Evolutionary conservation across 306 rosid species (phyloP), one percentile per base, ranked within the genome.

Genomic region (Hippophae gyantsensis): DNA sequence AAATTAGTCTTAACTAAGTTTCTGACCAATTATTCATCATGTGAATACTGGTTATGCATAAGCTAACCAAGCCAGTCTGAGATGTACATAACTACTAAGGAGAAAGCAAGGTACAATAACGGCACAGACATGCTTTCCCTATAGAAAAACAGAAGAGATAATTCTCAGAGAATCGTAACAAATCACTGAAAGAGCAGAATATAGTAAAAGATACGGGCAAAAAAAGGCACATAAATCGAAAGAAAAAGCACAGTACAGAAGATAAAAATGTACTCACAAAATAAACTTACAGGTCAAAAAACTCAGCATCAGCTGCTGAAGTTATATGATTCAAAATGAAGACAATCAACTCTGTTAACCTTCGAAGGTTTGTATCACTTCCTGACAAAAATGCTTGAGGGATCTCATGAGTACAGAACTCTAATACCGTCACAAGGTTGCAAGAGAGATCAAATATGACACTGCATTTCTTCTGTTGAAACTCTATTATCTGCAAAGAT

Each of bases 381-480:
- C 95, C 96, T 66, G 70, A 74, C 69, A 92, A 67, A 70, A 92
- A 92, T 73, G 94, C 89, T 69, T 84, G 95, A 76, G 99, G 99
- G 64, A 88, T 86, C 64, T 84, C 89, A 27, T 25, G 88, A 49
- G 99, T 88, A 66, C 86, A 86, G 62, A 92, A 92, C 74, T 92
- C 96, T 67, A 88, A 63, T 57, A 88, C 81, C 77, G 88, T 82
- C 46, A 93, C 79, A 65, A 92, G 96, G 79, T 92, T 92, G 74
- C 99, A 86, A 38, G 99, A 92, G 60, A 88, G 99, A 76, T 92
- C 99, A 77, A 83, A 92, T 76, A 88, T 84, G 65, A 85, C 86
- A 75, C 76, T 76, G 74, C 99, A 92, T 80, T 88, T 88, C 76
- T 86, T 81, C 76, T 92, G 99, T 70, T 92, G 96, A 80, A 89